These are phyloP conservation scores for Escovopsis sp. DNA, from an alignment of 2,329 filamentous ascomycete genomes.

Conservation along the genomic window DNA sequence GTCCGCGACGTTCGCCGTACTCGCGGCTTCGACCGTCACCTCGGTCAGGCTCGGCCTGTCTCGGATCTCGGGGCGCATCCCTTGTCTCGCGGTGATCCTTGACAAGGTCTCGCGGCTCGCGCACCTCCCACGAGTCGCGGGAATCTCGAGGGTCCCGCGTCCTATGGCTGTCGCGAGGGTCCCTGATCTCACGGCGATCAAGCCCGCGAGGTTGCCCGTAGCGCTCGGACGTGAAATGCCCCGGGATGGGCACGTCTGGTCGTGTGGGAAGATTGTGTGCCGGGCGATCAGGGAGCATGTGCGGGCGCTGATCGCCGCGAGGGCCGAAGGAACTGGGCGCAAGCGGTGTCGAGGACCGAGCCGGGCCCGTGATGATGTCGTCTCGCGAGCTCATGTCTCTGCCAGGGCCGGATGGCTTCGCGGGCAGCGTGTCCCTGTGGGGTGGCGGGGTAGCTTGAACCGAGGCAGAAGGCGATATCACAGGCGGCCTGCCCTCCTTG, in stretches of 20 bases:
- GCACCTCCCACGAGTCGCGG: slow-evolving; percentile 15
- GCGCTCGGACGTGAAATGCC: slow-evolving; percentile 30
- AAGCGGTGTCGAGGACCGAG: slow-evolving; percentile 14
- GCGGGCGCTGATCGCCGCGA: slow-evolving; percentile 16
- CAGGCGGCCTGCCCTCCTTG: slow-evolving; percentile 16
- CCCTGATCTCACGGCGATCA: slow-evolving; percentile 24
- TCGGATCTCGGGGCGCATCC: slow-evolving; percentile 18
- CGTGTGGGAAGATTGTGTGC: slow-evolving; percentile 35
- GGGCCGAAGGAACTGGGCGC: slow-evolving; percentile 7
- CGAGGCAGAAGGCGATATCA: background rate
- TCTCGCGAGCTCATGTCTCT: slow-evolving; percentile 16
- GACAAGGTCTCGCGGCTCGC: slow-evolving; percentile 13
- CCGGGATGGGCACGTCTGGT: slow-evolving; percentile 40
- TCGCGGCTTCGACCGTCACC: slow-evolving; percentile 26
- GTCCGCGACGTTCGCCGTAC: slow-evolving; percentile 25
- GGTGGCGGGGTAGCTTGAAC: slow-evolving; percentile 2
- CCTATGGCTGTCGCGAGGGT: slow-evolving; percentile 12
- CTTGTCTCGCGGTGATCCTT: slow-evolving; percentile 22
- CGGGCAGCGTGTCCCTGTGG: slow-evolving; percentile 19
- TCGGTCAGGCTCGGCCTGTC: slow-evolving; percentile 25
- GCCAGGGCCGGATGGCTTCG: slow-evolving; percentile 14
- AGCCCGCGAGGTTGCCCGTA: slow-evolving; percentile 25
- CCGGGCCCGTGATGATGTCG: slow-evolving; percentile 6
- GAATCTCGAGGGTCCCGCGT: slow-evolving; percentile 16
- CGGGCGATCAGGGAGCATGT: slow-evolving; percentile 22